Percentiles rank a stretch among this genome's conserved stretches.
phyloP scores from a whole-genome alignment of 2,329 filamentous ascomycete genomes.

The Aspergillus ibericus region DNA sequence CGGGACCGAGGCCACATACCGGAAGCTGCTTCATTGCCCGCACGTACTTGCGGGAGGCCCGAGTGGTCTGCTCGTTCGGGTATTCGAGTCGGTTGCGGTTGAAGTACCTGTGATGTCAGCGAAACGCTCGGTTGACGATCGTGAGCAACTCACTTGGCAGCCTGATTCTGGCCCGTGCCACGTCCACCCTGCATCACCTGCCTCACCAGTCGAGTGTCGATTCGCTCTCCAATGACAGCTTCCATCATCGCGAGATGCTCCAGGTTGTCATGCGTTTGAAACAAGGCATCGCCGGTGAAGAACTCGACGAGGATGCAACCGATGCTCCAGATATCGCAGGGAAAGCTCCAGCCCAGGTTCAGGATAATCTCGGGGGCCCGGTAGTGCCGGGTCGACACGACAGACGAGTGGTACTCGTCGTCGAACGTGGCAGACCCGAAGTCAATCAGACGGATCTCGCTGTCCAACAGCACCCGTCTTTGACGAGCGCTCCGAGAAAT shows the following conservation, averaged over 20 bases:
- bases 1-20: conserved; percentile 41
- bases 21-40: conserved; percentile 65
- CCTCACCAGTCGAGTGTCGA: conserved; percentile 56
- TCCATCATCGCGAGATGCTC: conserved; percentile 72
- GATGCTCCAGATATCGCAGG: conserved; percentile 70
- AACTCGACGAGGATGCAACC: conserved; percentile 69
- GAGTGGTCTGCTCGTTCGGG: conserved; percentile 62
- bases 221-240: conserved; percentile 57
- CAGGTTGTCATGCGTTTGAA: conserved; percentile 68
- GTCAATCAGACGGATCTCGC: conserved; percentile 67
- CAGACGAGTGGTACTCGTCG: conserved; percentile 67
- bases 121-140: conserved; percentile 15
- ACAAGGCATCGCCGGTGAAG: conserved; percentile 67
- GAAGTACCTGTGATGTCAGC: conserved; percentile 54
- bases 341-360: conserved; percentile 67
- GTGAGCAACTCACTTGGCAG: conserved; percentile 53
- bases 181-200: conserved; percentile 52
- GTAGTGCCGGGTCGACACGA: conserved; percentile 67
- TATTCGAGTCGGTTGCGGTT: conserved; percentile 60
- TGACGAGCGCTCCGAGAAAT: conserved; percentile 60
- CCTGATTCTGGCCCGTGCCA: conserved; percentile 52
- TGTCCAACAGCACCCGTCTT: conserved; percentile 63
- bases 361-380: conserved; percentile 67
- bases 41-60: conserved; percentile 65
- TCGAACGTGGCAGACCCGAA: conserved; percentile 69